Conservation (phyloP, 805 yeast species). For the Danielozyma ontarioensis region DNA sequence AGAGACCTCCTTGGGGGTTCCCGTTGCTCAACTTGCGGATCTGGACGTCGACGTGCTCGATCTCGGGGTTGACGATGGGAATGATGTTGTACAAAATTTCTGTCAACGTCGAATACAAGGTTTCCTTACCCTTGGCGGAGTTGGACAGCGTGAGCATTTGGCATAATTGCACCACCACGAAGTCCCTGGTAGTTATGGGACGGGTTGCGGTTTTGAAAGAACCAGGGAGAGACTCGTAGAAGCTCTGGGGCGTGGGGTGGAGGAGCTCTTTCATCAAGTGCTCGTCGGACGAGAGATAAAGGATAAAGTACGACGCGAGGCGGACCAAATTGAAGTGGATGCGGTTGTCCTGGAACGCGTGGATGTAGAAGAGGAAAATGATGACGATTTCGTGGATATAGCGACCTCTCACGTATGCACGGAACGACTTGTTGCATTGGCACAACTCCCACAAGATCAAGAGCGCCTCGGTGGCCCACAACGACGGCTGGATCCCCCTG, state of each 20-base stretch:
- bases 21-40: slow-evolving; percentile 21
- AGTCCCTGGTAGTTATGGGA: slow-evolving; percentile 58
- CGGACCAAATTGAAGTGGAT: slow-evolving; percentile 40
- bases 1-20: slow-evolving; percentile 39
- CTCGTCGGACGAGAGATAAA: slow-evolving; percentile 44
- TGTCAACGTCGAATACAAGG: slow-evolving; percentile 41
- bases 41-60: slow-evolving; percentile 11
- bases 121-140: slow-evolving; percentile 19
- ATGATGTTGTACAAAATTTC: slow-evolving; percentile 61
- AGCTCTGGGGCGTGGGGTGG: slow-evolving; percentile 37
- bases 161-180: slow-evolving; percentile 50
- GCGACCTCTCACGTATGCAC: slow-evolving; percentile 30
- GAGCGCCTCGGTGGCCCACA: slow-evolving; percentile 55
- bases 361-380: slow-evolving; percentile 51
- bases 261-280: slow-evolving; percentile 36
- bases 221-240: slow-evolving; percentile 50
- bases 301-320: slow-evolving; percentile 45
- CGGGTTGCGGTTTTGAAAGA: slow-evolving; percentile 39
- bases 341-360: neutral
- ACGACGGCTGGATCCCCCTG: slow-evolving; percentile 14
- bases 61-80: slow-evolving; percentile 26
- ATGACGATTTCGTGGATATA: slow-evolving; percentile 52
- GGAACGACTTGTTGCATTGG: slow-evolving; percentile 64
- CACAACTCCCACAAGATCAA: slow-evolving; percentile 70
- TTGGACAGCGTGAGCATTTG: slow-evolving; percentile 22